A percentile compares a stretch with the other conserved stretches of the same genome.
Evolutionary conservation across 495 filamentous ascomycete genomes (phyloP).

Genomic region (Bacidia gigantensis): DNA sequence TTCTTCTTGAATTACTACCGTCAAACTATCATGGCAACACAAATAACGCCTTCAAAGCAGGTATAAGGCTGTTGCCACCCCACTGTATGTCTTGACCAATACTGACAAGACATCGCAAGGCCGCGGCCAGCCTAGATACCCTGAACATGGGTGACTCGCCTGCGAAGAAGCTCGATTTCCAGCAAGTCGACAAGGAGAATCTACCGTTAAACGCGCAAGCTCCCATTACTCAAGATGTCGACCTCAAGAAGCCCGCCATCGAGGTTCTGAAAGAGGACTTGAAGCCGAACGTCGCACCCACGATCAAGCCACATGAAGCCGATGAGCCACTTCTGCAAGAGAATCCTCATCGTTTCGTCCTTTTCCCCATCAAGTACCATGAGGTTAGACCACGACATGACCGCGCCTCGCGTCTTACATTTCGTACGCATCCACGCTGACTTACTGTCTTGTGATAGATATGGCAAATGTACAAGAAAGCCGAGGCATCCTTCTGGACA

Average conservation of each 20-base stretch:
- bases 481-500: constrained; percentile 98
- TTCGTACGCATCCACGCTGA: constrained; percentile 20
- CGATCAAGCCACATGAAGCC: constrained; percentile 56
- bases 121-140: constrained; percentile 69
- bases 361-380: constrained; percentile 99
- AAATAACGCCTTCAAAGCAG: constrained; percentile 79
- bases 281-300: constrained; percentile 40
- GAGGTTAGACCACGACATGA: constrained; percentile 55
- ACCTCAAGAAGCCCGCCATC: constrained; percentile 35
- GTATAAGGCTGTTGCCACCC: constrained; percentile 41
- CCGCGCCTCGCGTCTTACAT: constrained; percentile 64
- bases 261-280: constrained; percentile 33
- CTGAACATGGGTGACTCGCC: constrained; percentile 86
- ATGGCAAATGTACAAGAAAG: constrained; percentile 99
- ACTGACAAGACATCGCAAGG: constrained; percentile 40
- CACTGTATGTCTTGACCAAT: constrained; percentile 9
- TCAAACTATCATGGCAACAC: constrained; percentile 36
- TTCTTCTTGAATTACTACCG: neutral
- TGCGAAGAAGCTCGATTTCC: constrained; percentile 75
- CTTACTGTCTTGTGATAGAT: constrained; percentile 42
- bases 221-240: constrained; percentile 39
- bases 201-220: constrained; percentile 43
- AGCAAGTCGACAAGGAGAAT: constrained; percentile 69
- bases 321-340: constrained; percentile 88
- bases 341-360: constrained; percentile 91